These are phyloP conservation scores for Allantophomopsis lycopodina DNA, from an alignment of 2,329 filamentous ascomycete species.

Conservation along the genomic window DNA sequence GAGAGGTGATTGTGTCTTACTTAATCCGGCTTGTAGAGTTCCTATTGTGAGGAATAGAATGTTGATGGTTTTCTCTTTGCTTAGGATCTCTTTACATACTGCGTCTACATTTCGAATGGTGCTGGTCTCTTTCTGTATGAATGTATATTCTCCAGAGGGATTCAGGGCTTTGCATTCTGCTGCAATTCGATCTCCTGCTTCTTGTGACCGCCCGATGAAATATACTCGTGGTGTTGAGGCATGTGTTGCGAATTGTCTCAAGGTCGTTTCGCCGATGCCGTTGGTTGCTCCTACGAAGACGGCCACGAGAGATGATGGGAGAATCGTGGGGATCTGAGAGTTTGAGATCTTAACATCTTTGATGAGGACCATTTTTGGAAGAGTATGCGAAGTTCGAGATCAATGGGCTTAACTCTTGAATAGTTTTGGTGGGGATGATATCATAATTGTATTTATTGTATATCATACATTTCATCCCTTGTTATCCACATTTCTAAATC, in stretches of 20 bases:
- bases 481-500: no score
- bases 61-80: no score
- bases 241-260: constrained; percentile 26
- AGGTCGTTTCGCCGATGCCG: constrained; percentile 31
- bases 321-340: constrained; percentile 13
- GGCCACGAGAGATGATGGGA: constrained; percentile 26
- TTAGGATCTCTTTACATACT: no score
- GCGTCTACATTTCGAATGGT: constrained; percentile 30
- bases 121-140: constrained; percentile 27
- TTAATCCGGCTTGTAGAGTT: no score
- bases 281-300: constrained; percentile 36
- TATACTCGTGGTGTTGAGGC: constrained; percentile 25
- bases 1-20: no score
- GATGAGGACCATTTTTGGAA: constrained; percentile 19
- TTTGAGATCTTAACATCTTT: constrained; percentile 20
- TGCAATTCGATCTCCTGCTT: constrained; percentile 22
- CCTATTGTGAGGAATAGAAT: no score
- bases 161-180: constrained; percentile 25
- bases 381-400: no score
- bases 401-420: no score
- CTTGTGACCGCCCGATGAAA: constrained; percentile 29
- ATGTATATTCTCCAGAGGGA: constrained; percentile 25
- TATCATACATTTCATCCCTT: no score
- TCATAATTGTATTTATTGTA: no score
- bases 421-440: no score